These are phyloP conservation scores for Colletotrichum abscissum DNA, from an alignment of 2,329 filamentous ascomycete genomes.

Conservation along the genomic window DNA sequence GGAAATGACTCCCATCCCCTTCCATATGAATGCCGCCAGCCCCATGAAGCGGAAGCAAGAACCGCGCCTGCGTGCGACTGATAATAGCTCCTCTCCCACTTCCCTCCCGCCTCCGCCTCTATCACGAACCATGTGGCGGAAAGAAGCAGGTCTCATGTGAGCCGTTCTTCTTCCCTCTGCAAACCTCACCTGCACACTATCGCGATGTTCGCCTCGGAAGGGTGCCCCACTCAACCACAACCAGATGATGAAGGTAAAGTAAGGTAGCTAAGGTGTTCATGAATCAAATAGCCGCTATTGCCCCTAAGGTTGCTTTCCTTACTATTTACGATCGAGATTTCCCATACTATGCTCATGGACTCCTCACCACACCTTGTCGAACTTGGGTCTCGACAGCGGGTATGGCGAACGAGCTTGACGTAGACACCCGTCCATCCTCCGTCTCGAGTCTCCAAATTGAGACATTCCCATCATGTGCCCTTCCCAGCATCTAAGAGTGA, in stretches of 20 bases:
- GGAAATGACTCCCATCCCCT: not conserved
- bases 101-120: not conserved
- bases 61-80: not conserved
- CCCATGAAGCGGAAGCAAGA: not conserved
- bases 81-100: not conserved
- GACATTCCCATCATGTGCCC: constrained; percentile 27
- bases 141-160: not conserved
- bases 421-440: constrained; percentile 9
- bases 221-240: not conserved
- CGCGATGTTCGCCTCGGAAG: not conserved
- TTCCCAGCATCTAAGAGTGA: not conserved
- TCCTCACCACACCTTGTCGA: not conserved
- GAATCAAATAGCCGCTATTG: not conserved
- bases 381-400: not conserved
- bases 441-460: constrained; percentile 9
- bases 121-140: not conserved
- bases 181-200: not conserved
- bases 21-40: not conserved
- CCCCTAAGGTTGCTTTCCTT: not conserved
- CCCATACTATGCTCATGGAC: not conserved
- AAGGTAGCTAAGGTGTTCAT: not conserved
- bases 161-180: not conserved
- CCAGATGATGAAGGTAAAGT: not conserved
- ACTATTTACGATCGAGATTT: not conserved
- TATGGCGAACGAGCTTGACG: constrained; percentile 9